phyloP scores from a whole-genome alignment of 192 early-diverging fungal genomes.

The Coemansia umbellata region DNA sequence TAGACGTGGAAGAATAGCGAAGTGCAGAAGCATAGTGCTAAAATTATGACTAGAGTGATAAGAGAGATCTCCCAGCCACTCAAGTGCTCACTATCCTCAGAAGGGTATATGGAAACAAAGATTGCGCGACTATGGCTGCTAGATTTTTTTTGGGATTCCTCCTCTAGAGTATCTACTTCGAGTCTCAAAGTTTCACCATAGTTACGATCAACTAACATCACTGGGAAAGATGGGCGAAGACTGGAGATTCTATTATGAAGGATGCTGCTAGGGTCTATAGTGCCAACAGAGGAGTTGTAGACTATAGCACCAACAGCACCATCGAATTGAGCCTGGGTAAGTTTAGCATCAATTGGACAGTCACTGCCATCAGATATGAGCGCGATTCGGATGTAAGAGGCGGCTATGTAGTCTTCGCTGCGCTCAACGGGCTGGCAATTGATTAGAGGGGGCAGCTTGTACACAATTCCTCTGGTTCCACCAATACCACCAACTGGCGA shows the following conservation, averaged over 20 bases:
- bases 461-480: slow-evolving; percentile 43
- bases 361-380: slow-evolving; percentile 32
- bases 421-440: slow-evolving; percentile 35
- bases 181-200: slow-evolving; percentile 41
- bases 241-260: slow-evolving; percentile 14
- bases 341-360: slow-evolving; percentile 29
- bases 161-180: slow-evolving; percentile 20
- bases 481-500: slow-evolving; percentile 25
- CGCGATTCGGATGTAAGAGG: slow-evolving; percentile 40
- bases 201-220: slow-evolving; percentile 34
- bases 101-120: slow-evolving; percentile 41
- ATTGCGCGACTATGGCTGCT: slow-evolving; percentile 30
- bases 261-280: slow-evolving; percentile 8
- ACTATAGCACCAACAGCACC: slow-evolving; percentile 48
- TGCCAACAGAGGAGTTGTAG: slow-evolving; percentile 27
- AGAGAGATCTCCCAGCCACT: slow-evolving; percentile 49
- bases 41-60: slow-evolving; percentile 37
- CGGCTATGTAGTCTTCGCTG: slow-evolving; percentile 19
- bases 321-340: slow-evolving; percentile 43
- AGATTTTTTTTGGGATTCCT: slow-evolving; percentile 15
- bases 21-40: slow-evolving; percentile 40
- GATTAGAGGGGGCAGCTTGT: slow-evolving; percentile 15
- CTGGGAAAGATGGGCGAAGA: slow-evolving; percentile 17
- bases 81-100: slow-evolving; percentile 27
- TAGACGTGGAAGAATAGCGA: slow-evolving; percentile 42